A percentile compares a stretch with the other conserved stretches of the same genome.
These are phyloP conservation scores for Exophiala sp. DNA, from an alignment of 2,329 filamentous ascomycete species.

Conservation along the genomic window DNA sequence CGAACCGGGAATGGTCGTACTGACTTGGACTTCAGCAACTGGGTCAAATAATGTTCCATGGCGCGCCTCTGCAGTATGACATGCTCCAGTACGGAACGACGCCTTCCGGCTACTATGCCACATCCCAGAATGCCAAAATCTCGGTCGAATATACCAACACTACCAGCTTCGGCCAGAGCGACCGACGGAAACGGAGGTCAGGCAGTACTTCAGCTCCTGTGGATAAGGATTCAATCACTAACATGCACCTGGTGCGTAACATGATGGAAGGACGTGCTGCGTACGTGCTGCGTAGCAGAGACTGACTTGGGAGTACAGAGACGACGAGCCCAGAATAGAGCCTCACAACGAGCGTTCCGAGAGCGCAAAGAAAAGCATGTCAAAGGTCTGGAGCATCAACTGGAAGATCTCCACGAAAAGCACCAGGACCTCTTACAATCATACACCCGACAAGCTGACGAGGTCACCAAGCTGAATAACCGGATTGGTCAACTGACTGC, in stretches of 20 bases:
- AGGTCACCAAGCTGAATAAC: slow-evolving; percentile 30
- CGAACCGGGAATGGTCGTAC: not conserved
- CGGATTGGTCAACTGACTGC: slow-evolving; percentile 29
- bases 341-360: slow-evolving; percentile 85
- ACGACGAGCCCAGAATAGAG: slow-evolving; percentile 90
- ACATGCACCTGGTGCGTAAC: slow-evolving; percentile 31
- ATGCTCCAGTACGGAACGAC: slow-evolving; percentile 25
- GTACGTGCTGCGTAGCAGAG: not conserved
- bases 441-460: slow-evolving; percentile 32
- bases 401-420: slow-evolving; percentile 52
- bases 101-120: slow-evolving; percentile 21
- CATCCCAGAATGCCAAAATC: slow-evolving; percentile 24
- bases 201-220: slow-evolving; percentile 23
- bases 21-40: slow-evolving; percentile 23
- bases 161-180: slow-evolving; percentile 27
- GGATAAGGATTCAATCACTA: slow-evolving; percentile 30
- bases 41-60: slow-evolving; percentile 23
- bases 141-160: slow-evolving; percentile 29
- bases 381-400: slow-evolving; percentile 74
- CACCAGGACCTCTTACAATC: slow-evolving; percentile 33
- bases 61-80: slow-evolving; percentile 24
- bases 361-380: slow-evolving; percentile 91
- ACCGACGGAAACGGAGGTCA: slow-evolving; percentile 25
- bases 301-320: slow-evolving; percentile 52
- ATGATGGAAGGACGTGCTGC: too few species aligned